A percentile compares a stretch with the other conserved stretches of the same genome.
Evolutionary conservation across 352 stramenopile genomes (phyloP).

Genomic region (Albugo laibachii): DNA sequence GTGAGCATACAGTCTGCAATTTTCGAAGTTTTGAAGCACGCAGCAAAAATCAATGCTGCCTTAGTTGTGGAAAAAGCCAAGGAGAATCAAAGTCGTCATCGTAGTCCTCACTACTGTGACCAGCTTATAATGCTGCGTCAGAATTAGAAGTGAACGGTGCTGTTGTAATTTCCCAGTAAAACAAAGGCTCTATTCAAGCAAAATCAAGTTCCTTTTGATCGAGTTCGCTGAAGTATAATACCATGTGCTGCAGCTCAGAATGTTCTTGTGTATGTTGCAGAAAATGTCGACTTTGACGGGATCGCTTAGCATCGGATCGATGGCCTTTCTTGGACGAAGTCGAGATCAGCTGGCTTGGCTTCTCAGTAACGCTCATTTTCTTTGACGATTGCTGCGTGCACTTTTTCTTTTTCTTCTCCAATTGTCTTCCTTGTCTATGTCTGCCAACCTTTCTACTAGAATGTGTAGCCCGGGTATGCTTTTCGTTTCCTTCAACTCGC

Average conservation of each 20-base stretch:
- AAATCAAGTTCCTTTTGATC: conserved; percentile 33
- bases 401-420: too few relatives aligned
- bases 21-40: conserved; percentile 45
- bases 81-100: conserved; percentile 52
- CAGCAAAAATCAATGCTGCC: conserved; percentile 27
- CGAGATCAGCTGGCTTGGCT: too few relatives aligned
- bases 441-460: too few relatives aligned
- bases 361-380: too few relatives aligned
- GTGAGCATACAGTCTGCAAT: conserved; percentile 58
- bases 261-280: not conserved
- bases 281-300: too few relatives aligned
- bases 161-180: not conserved
- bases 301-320: too few relatives aligned
- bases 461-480: too few relatives aligned
- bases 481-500: too few relatives aligned
- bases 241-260: conserved; percentile 5
- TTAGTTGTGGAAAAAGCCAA: conserved; percentile 47
- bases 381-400: too few relatives aligned
- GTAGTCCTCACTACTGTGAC: conserved; percentile 51
- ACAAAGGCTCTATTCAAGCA: conserved; percentile 5
- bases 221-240: conserved; percentile 36
- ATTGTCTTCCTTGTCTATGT: too few relatives aligned
- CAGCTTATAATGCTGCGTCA: conserved; percentile 23
- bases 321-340: too few relatives aligned
- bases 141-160: not conserved